phyloP scores from a whole-genome alignment of 2,329 filamentous ascomycete species.

The Neopestalotiopsis sp. region DNA sequence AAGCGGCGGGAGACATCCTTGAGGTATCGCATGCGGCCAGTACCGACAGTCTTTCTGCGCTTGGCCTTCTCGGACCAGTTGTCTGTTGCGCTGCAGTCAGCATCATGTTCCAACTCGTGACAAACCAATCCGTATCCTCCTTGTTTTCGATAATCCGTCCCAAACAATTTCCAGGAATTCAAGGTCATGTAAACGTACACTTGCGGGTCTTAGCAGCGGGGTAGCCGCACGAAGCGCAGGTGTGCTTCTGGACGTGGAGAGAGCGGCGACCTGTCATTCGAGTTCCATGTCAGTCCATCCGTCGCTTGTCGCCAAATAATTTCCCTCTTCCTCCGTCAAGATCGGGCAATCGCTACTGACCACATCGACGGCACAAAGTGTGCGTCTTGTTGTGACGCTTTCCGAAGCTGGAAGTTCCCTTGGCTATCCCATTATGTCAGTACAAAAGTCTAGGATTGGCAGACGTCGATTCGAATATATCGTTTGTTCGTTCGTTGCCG shows the following conservation, averaged over 20 bases:
- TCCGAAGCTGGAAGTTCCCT: conserved; percentile 43
- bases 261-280: conserved; percentile 79
- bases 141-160: conserved; percentile 2
- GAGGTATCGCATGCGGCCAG: conserved; percentile 94
- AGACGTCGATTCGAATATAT: conserved; percentile 1
- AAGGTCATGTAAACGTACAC: conserved; percentile 73
- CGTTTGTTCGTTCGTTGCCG: conserved; percentile 18
- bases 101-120: conserved; percentile 17
- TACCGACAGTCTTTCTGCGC: conserved; percentile 99
- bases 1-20: conserved; percentile 91
- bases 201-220: conserved; percentile 96
- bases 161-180: background rate
- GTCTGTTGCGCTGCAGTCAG: conserved; percentile 60
- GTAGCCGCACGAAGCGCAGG: conserved; percentile 94
- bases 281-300: conserved; percentile 29
- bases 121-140: conserved; percentile 16
- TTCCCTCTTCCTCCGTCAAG: conserved; percentile 1
- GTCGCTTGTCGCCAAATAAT: conserved; percentile 13
- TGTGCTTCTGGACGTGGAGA: conserved; percentile 99
- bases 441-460: conserved; percentile 15
- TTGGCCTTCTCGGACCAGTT: conserved; percentile 99
- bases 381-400: conserved; percentile 96
- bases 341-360: conserved; percentile 61
- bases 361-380: conserved; percentile 97
- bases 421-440: conserved; percentile 37